Evolutionary conservation across 2,329 filamentous ascomycete species (phyloP), one percentile per base, ranked within the genome.

Genomic region (Dactylella cylindrospora): DNA sequence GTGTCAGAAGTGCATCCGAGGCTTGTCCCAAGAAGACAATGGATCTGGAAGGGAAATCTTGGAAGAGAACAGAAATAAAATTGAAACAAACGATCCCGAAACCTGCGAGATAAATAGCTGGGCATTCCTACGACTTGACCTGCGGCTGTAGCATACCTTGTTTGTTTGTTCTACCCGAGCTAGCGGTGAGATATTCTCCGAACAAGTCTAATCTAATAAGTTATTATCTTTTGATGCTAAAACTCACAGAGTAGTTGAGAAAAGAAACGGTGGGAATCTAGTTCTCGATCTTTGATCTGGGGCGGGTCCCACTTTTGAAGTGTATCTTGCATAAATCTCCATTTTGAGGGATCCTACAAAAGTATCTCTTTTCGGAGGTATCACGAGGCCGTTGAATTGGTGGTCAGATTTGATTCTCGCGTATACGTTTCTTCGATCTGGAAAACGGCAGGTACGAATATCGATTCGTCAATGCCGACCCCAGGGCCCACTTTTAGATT

Each of bases 201-300:
- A 45, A n/a, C n/a, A n/a, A n/a, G n/a, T n/a, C n/a, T n/a, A n/a
- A n/a, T n/a, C n/a, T n/a, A n/a, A n/a, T n/a, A n/a, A n/a, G n/a
- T n/a, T 39, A 19, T 36, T 28, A n/a, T n/a, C 22, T 15, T 10
- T 29, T 12, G 10, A 25, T n/a, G 44, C 35, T 53, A 13, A 38
- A 31, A 26, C 15, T 5, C 36, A 9, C 5, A 15, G 12, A 20
- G 10, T 19, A 10, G 33, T 41, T 22, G 33, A 9, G 40, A 28
- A 55, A 29, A 35, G 25, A 17, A n/a, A n/a, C n/a, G n/a, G n/a
- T n/a, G n/a, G n/a, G n/a, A n/a, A n/a, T n/a, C n/a, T n/a, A n/a
- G n/a, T n/a, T n/a, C n/a, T 46, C 33, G 25, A 13, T n/a, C n/a
- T 55, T 32, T 32, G n/a, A n/a, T 52, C 29, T 40, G 35, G 22